phyloP scores from a whole-genome alignment of 1,139 yeast species.

The Blastobotrys illinoisensis region DNA sequence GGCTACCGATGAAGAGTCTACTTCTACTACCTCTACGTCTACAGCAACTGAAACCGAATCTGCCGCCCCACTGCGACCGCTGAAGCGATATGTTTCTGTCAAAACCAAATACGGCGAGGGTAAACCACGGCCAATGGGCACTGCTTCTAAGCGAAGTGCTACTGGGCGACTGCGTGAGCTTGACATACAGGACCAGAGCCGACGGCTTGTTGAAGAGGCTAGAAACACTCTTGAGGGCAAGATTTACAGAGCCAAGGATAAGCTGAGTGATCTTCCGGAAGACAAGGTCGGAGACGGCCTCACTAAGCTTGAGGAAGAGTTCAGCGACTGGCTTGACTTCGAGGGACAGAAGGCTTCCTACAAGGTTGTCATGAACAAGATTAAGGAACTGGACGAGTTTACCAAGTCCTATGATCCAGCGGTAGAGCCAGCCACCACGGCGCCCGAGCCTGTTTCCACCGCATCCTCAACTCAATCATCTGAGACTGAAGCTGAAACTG shows the following conservation, averaged over 20 bases:
- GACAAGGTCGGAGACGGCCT: constrained; percentile 23
- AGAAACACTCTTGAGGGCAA: constrained; percentile 33
- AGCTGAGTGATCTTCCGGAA: constrained; percentile 12
- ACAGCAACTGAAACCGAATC: constrained; percentile 10
- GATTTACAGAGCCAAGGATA: constrained; percentile 30
- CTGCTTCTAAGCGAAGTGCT: constrained; percentile 27
- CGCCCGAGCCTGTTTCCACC: not conserved
- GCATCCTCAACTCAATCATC: not conserved
- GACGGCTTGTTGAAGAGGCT: constrained; percentile 29
- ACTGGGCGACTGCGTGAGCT: constrained; percentile 24
- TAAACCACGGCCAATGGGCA: constrained; percentile 28
- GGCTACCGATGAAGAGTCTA: constrained; percentile 1
- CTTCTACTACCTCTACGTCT: constrained; percentile 8
- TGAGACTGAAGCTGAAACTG: constrained; percentile 1
- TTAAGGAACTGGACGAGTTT: constrained; percentile 28
- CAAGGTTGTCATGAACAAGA: constrained; percentile 37
- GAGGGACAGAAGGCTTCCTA: constrained; percentile 55
- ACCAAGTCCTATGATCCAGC: constrained; percentile 18
- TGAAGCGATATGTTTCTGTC: constrained; percentile 15
- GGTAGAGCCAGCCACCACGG: not conserved
- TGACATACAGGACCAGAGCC: constrained; percentile 28
- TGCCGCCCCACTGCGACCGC: constrained; percentile 12
- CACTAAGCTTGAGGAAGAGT: constrained; percentile 36
- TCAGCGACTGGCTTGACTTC: constrained; percentile 75
- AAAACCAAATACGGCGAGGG: constrained; percentile 21